Conservation (phyloP, 495 filamentous ascomycete species). For the Durotheca rogersii region DNA sequence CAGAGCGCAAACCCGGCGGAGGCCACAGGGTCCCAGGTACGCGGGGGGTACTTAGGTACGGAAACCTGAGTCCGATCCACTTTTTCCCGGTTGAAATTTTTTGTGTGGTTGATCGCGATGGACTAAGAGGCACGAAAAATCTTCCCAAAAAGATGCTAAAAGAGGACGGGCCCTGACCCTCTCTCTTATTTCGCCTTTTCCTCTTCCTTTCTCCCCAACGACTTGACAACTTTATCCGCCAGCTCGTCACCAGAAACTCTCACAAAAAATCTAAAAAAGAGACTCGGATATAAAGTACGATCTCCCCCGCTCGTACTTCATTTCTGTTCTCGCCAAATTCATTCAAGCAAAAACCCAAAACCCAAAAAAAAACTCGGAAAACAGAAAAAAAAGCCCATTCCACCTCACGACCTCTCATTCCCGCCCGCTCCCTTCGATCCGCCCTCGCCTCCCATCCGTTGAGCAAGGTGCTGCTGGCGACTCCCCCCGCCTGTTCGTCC, state of each 20-base stretch:
- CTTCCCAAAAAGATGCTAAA: slow-evolving; percentile 30
- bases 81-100: slow-evolving; percentile 30
- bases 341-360: slow-evolving; percentile 52
- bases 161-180: slow-evolving; percentile 27
- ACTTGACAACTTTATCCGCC: slow-evolving; percentile 40
- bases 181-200: slow-evolving; percentile 19
- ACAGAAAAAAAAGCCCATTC: slow-evolving; percentile 30
- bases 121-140: slow-evolving; percentile 40
- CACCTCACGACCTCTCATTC: slow-evolving; percentile 27
- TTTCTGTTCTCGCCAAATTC: slow-evolving; percentile 48
- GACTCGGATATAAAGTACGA: slow-evolving; percentile 37
- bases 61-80: slow-evolving; percentile 3
- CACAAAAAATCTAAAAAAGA: slow-evolving; percentile 36
- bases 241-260: slow-evolving; percentile 30
- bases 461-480: slow-evolving; percentile 18
- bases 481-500: slow-evolving; percentile 11
- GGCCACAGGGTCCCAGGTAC: no score
- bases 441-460: slow-evolving; percentile 6
- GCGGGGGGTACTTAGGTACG: not conserved
- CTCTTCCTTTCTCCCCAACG: slow-evolving; percentile 29
- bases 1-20: no score
- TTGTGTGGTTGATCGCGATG: slow-evolving; percentile 37
- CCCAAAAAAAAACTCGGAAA: slow-evolving; percentile 61
- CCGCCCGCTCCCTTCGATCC: slow-evolving; percentile 16
- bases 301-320: slow-evolving; percentile 34